phyloP scores from a whole-genome alignment of 176 grass and related monocot genomes.

The Phoenix roebelenii region DNA sequence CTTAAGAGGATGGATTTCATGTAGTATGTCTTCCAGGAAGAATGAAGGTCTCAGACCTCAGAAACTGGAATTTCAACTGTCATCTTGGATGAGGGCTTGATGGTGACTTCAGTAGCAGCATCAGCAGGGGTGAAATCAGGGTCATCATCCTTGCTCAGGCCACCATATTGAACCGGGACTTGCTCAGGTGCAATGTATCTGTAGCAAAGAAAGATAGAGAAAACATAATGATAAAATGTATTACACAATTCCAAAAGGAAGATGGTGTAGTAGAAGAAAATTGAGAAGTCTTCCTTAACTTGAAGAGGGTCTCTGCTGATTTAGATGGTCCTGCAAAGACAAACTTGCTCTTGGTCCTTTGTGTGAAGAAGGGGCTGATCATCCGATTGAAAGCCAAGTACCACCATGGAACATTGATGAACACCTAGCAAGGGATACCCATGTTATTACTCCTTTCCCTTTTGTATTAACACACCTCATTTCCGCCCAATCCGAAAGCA shows the following conservation, averaged over 20 bases:
- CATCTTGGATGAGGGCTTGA: constrained; percentile 14
- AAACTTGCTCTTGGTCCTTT: constrained; percentile 98
- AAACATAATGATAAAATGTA: constrained; percentile 3
- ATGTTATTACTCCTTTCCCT: not conserved
- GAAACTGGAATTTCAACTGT: constrained; percentile 14
- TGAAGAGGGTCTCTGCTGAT: constrained; percentile 78
- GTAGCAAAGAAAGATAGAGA: not conserved
- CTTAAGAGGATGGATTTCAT: too few species aligned
- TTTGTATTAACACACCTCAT: too few species aligned
- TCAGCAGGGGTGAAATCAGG: constrained; percentile 16
- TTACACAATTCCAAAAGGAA: too few species aligned
- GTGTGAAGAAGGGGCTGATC: constrained; percentile 91
- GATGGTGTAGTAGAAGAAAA: not conserved
- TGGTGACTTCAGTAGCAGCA: constrained; percentile 15
- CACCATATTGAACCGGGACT: constrained; percentile 16
- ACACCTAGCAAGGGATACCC: constrained; percentile 42
- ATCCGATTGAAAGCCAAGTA: constrained; percentile 83
- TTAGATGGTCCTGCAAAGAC: constrained; percentile 84
- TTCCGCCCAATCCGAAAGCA: too few species aligned
- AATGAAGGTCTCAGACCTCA: constrained; percentile 1
- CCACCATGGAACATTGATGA: constrained; percentile 99
- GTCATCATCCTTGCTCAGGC: constrained; percentile 12
- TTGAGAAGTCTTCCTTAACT: constrained; percentile 14
- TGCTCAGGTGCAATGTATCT: constrained; percentile 19
- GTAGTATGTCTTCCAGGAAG: too few species aligned